Percentiles rank a stretch among this genome's conserved stretches.
Conservation (phyloP, 2,329 filamentous ascomycete species). For the Lecanicillium sp. region DNA sequence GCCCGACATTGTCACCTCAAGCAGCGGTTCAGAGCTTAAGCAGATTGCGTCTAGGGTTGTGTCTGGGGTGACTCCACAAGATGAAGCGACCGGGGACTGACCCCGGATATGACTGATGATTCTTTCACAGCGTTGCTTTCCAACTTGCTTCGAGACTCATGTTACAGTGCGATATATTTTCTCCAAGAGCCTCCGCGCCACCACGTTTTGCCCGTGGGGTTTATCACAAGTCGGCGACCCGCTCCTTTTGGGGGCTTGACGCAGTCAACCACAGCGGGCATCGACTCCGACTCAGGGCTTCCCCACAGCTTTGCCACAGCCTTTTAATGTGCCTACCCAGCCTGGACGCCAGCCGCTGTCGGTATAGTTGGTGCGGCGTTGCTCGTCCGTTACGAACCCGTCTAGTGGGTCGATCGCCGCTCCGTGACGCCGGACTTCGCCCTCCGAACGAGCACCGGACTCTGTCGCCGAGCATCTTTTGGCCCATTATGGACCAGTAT, state of each 20-base stretch:
- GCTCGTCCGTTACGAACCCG: too few relatives aligned
- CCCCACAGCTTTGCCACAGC: too few relatives aligned
- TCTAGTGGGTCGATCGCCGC: too few relatives aligned
- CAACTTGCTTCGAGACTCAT: not conserved
- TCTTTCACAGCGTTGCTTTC: not conserved
- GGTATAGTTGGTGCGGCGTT: too few relatives aligned
- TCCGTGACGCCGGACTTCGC: slow-evolving; percentile 3
- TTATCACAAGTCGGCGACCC: not conserved
- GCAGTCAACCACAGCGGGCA: slow-evolving; percentile 7
- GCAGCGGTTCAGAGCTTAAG: not conserved
- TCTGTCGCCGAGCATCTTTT: too few relatives aligned
- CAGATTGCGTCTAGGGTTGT: not conserved
- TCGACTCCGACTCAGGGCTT: slow-evolving; percentile 8
- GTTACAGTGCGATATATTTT: too few relatives aligned
- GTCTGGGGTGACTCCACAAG: slow-evolving; percentile 4
- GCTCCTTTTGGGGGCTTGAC: too few relatives aligned
- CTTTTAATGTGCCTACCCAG: too few relatives aligned
- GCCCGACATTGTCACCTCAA: not conserved
- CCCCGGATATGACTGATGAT: not conserved
- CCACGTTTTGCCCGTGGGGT: not conserved
- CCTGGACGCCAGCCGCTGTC: too few relatives aligned
- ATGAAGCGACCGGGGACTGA: not conserved
- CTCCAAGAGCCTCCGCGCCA: too few relatives aligned
- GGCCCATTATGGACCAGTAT: not conserved
- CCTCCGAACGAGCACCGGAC: too few relatives aligned